Conservation (phyloP, 768 basidiomycete species). For the Podaxis sp. region DNA sequence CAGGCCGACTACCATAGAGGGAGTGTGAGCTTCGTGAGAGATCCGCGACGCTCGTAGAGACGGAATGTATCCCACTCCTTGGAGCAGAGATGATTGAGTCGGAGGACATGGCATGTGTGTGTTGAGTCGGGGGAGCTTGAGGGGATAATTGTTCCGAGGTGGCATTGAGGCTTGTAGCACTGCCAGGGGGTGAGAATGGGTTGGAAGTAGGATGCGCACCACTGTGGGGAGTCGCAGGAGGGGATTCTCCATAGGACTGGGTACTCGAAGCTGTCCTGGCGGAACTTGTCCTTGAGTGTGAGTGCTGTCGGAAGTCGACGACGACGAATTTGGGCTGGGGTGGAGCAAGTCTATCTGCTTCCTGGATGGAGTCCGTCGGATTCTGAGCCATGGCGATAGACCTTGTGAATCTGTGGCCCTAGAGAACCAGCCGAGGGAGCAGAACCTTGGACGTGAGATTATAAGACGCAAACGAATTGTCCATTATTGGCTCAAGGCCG, state of each 20-base stretch:
- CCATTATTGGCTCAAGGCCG: slow-evolving; percentile 21
- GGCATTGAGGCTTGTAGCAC: slow-evolving; percentile 40
- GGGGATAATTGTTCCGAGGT: slow-evolving; percentile 24
- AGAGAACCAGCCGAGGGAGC: slow-evolving; percentile 15
- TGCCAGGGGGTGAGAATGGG: slow-evolving; percentile 51
- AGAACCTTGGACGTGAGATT: slow-evolving; percentile 21
- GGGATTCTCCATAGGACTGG: slow-evolving; percentile 30
- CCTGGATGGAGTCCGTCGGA: background rate
- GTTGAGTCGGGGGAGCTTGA: slow-evolving; percentile 14
- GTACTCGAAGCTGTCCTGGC: slow-evolving; percentile 13
- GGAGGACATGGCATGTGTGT: slow-evolving; percentile 23
- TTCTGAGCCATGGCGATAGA: background rate
- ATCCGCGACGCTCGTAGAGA: slow-evolving; percentile 38
- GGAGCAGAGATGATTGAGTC: slow-evolving; percentile 20
- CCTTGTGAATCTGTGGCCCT: slow-evolving; percentile 8
- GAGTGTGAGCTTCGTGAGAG: slow-evolving; percentile 36
- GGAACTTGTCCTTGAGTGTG: slow-evolving; percentile 33
- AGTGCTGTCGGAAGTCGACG: slow-evolving; percentile 9
- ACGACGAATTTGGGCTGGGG: slow-evolving; percentile 28
- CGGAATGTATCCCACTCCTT: slow-evolving; percentile 32
- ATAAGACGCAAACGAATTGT: slow-evolving; percentile 21
- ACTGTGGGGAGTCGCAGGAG: slow-evolving; percentile 39
- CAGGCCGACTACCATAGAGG: slow-evolving; percentile 32
- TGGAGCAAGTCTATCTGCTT: slow-evolving; percentile 24
- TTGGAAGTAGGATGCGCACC: slow-evolving; percentile 29